These are phyloP conservation scores for Sordariomycetes sp. DNA, from an alignment of 2,329 filamentous ascomycete species.

Conservation along the genomic window DNA sequence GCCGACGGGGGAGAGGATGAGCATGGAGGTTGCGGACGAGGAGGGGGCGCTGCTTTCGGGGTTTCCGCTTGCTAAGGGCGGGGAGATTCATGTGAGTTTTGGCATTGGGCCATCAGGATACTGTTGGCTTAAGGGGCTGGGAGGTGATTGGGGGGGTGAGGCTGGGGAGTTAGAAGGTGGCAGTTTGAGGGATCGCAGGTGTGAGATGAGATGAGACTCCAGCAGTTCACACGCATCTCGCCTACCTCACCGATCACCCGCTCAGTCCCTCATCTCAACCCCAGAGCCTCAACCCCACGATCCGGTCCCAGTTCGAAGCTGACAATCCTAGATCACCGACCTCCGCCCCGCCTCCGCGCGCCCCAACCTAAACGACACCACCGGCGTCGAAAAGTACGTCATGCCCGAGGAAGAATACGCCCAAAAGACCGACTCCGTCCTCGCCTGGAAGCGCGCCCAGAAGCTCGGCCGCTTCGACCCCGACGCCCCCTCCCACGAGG, in stretches of 20 bases:
- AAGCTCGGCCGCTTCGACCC: slow-evolving; percentile 96
- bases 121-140: not conserved
- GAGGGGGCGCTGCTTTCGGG: slow-evolving; percentile 49
- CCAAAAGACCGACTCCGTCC: slow-evolving; percentile 71
- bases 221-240: too few species aligned
- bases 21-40: slow-evolving; percentile 60
- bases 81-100: slow-evolving; percentile 64
- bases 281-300: not conserved
- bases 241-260: too few species aligned
- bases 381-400: slow-evolving; percentile 75
- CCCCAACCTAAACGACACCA: slow-evolving; percentile 70
- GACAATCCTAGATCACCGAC: slow-evolving; percentile 53
- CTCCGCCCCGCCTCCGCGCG: slow-evolving; percentile 62
- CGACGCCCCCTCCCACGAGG: slow-evolving; percentile 58
- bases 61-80: slow-evolving; percentile 60
- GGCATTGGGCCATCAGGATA: not conserved
- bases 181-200: too few species aligned
- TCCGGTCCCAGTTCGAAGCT: not conserved
- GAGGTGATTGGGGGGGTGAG: not conserved
- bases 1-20: slow-evolving; percentile 38
- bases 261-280: not conserved
- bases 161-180: not conserved
- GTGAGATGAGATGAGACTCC: too few species aligned
- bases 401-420: slow-evolving; percentile 83
- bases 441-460: slow-evolving; percentile 91